A percentile compares a stretch with the other conserved stretches of the same genome.
phyloP scores from a whole-genome alignment of 495 filamentous ascomycete species.

The Trichocladium uniseriatum region DNA sequence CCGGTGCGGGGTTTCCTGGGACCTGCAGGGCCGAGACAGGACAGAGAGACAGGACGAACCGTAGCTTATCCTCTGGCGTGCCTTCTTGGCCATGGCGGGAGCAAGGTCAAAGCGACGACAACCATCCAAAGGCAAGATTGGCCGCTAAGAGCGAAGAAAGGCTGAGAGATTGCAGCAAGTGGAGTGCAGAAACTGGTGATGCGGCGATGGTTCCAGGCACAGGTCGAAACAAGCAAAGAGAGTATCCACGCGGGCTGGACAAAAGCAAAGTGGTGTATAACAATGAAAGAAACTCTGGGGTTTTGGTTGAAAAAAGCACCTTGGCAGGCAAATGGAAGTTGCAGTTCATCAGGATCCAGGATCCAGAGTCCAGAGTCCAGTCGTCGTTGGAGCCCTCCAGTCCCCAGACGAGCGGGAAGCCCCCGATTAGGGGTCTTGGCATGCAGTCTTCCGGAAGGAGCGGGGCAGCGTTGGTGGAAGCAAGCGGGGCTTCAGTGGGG shows the following conservation, averaged over 20 bases:
- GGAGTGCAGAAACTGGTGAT: no score
- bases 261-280: no score
- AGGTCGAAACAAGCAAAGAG: no score
- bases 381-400: no score
- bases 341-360: no score
- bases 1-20: constrained; percentile 13
- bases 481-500: background rate
- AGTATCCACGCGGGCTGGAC: no score
- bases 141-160: background rate
- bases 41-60: constrained; percentile 37
- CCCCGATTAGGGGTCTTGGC: background rate
- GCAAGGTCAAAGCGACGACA: constrained; percentile 17
- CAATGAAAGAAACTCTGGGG: no score
- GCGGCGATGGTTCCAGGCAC: no score
- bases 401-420: background rate
- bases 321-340: no score
- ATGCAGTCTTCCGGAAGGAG: background rate
- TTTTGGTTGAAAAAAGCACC: no score
- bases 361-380: no score
- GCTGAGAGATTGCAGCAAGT: background rate
- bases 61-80: constrained; percentile 57
- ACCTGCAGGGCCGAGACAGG: background rate
- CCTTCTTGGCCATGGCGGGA: constrained; percentile 49
- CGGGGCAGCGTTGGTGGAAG: background rate
- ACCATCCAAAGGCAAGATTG: constrained; percentile 25